Evolutionary conservation across 2,329 filamentous ascomycete species (phyloP).

Genomic region (Cytospora schulzeri): DNA sequence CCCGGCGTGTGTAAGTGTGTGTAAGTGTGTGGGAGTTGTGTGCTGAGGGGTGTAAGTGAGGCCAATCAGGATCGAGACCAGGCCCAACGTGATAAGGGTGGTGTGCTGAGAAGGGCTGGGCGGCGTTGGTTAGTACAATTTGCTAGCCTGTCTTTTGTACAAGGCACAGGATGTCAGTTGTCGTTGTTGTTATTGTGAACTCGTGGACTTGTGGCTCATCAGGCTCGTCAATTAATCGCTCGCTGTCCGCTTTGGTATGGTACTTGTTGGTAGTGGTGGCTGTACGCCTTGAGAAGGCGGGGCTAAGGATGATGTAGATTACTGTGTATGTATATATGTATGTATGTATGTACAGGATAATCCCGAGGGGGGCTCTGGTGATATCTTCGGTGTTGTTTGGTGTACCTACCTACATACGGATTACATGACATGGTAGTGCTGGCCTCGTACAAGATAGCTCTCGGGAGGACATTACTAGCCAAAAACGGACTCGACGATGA

Average conservation of each 20-base stretch:
- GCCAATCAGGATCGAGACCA: conserved; percentile 21
- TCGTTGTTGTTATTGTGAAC: too few species aligned
- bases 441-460: background rate
- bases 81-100: conserved; percentile 28
- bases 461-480: background rate
- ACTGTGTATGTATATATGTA: too few species aligned
- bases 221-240: conserved; percentile 2
- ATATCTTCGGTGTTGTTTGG: background rate
- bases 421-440: background rate
- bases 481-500: background rate
- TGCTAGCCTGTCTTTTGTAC: background rate
- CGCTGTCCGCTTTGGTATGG: background rate
- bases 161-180: conserved; percentile 13
- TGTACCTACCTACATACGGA: background rate
- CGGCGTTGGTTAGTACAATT: conserved; percentile 1
- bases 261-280: background rate
- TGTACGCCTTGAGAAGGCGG: background rate
- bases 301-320: too few species aligned
- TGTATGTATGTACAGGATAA: too few species aligned
- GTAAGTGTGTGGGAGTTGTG: background rate
- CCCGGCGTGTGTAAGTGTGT: background rate
- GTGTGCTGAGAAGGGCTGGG: conserved; percentile 11
- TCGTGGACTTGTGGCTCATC: background rate
- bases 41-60: background rate
- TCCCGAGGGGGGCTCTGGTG: background rate